Evolutionary conservation across 163 green algal species (phyloP), one percentile per base, ranked within the genome.

Genomic region (Scenedesmus sp.): DNA sequence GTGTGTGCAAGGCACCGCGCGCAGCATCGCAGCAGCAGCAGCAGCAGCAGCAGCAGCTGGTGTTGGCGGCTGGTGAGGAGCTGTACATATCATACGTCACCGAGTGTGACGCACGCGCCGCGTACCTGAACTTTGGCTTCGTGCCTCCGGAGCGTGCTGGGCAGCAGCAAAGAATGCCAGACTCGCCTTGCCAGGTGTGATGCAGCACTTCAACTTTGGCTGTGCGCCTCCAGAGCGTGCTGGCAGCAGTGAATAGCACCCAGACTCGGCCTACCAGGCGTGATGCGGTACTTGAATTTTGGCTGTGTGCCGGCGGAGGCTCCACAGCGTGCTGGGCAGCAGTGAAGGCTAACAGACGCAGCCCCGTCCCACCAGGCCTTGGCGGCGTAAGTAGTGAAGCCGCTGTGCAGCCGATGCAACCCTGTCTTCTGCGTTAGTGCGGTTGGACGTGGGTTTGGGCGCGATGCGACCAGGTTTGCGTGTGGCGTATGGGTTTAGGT

Each of bases 231-330:
- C 10, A 56, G 46, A 56, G 46, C 46, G 46, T 56, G 46, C 46
- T 56, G 7, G 46, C 46, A 56, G n/a, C n/a, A n/a, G n/a, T n/a
- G n/a, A n/a, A n/a, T n/a, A n/a, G n/a, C n/a, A n/a, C n/a, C n/a
- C n/a, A n/a, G n/a, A n/a, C n/a, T n/a, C n/a, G n/a, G n/a, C n/a
- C n/a, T n/a, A n/a, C n/a, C n/a, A n/a, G n/a, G n/a, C n/a, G n/a
- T n/a, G n/a, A n/a, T n/a, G n/a, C n/a, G n/a, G 0, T 92, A 90
- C 43, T 70, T 93, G 1, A 92, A 92, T 61, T 85, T 93, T 30
- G 91, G 91, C 0, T 93, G 92, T 53, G 91, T 93, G 46, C 91
- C 91, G n/a, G n/a, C n/a, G n/a, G n/a, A n/a, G n/a, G n/a, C n/a
- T 24, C 86, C 87, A 2, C 20, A 70, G 56, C 20, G 56, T 70